Conservation (phyloP, 345 rosid genomes). For the Odontarrhena argentea region DNA sequence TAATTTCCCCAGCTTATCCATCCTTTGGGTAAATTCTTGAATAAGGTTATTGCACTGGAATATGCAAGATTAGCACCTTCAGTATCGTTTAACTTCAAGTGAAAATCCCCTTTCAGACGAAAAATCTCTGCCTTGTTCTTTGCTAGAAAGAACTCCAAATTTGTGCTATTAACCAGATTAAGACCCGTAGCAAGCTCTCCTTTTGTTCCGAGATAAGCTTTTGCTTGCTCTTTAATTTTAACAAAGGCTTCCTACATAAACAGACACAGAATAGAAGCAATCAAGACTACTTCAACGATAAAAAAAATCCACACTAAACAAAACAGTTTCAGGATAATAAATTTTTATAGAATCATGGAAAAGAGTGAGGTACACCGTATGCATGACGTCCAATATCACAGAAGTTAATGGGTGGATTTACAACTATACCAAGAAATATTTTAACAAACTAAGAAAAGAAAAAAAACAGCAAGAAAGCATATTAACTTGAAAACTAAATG, state of each 20-base stretch:
- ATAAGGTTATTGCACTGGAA: constrained; percentile 83
- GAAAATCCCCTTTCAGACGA: constrained; percentile 85
- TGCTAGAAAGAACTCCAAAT: constrained; percentile 80
- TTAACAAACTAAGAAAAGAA: constrained; percentile 5
- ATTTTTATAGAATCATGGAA: constrained; percentile 19
- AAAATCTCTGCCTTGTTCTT: constrained; percentile 88
- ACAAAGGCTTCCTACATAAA: constrained; percentile 88
- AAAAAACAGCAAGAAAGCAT: background rate
- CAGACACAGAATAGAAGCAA: constrained; percentile 16
- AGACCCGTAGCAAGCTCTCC: constrained; percentile 85
- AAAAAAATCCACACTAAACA: constrained; percentile 15
- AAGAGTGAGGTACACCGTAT: constrained; percentile 9
- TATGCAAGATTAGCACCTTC: constrained; percentile 83
- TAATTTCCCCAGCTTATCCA: constrained; percentile 99
- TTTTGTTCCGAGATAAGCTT: constrained; percentile 81
- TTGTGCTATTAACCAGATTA: constrained; percentile 82
- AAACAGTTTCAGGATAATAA: constrained; percentile 8
- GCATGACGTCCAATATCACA: constrained; percentile 18
- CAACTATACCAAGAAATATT: background rate
- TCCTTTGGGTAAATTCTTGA: constrained; percentile 91
- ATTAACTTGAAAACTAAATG: constrained; percentile 5
- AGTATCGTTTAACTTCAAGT: constrained; percentile 69
- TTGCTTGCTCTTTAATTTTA: constrained; percentile 95
- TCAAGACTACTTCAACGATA: constrained; percentile 24
- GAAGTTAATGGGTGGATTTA: background rate